Base-by-base conservation (phyloP, 495 filamentous ascomycete genomes). In the Annulohypoxylon bovei region DNA sequence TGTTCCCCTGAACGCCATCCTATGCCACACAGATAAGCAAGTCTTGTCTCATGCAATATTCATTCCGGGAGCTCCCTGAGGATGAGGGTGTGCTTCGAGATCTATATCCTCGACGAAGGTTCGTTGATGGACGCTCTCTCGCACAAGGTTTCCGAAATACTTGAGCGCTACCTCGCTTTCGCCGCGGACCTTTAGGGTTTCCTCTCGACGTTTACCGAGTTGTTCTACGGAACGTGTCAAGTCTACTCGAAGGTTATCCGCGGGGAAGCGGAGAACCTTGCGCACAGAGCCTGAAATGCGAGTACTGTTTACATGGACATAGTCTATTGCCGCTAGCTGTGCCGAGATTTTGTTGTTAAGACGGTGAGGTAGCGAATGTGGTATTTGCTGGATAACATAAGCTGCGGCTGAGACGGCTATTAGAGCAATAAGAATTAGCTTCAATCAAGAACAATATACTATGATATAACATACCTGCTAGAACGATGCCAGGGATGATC, bases 121-220 rank as follows among this genome's bases (percentile, higher is more conserved):
- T 65, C 88, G 85, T 70, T 94, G 89, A 57, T 92, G 87, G 54
- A 80, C 82, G 60, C 91, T 93, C 50, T 94, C 88, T 30, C 90
- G 84, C 61, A 97, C 88, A 30, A 99, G 81, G 71, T 97, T 97
- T 27, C 86, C 82, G 77, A 99, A 99, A 81, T 93, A 97, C 77
- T 93, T 94, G 73, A 87, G 84, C 25, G 93, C 93, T 55, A 90
- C 84, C 64, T 92, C 89, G 72, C 89, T 93, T 77, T 96, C 91
- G 42, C 82, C 81, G 75, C 88, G 87, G 18, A 92, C 84, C 81
- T 94, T 93, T 71, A 84, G 83, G 25, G 92, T 93, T 74, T 97
- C 93, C 47, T 94, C 89, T 67, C 90, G 88, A 73, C 91, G 90
- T 37, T 81, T 84, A 25, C 87, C 90, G 49, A 97, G 88, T 74